Conservation (phyloP, 768 basidiomycete species). For the Termitomyces sp. region DNA sequence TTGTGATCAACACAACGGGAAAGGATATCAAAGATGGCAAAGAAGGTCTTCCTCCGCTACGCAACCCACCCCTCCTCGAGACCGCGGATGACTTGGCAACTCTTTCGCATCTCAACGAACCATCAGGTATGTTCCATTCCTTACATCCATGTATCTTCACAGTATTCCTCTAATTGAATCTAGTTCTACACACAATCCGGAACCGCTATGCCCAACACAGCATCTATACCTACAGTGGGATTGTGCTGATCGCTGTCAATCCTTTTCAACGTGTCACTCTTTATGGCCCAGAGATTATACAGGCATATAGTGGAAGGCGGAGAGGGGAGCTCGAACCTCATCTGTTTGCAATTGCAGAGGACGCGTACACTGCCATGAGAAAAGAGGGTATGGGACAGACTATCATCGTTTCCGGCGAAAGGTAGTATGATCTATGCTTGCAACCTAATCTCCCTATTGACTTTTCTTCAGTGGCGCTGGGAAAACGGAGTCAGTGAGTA, state of each 20-base stretch:
- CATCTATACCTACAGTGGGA: conserved; percentile 99
- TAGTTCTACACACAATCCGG: conserved; percentile 94
- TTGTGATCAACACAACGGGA: conserved; percentile 70
- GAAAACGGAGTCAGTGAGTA: conserved; percentile 89
- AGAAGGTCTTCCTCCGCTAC: conserved; percentile 83
- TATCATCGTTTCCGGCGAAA: conserved; percentile 98
- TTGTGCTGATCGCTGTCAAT: conserved; percentile 98
- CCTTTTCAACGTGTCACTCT: conserved; percentile 97
- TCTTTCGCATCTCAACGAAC: conserved; percentile 96
- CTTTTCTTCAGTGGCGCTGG: conserved; percentile 81
- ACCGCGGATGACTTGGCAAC: conserved; percentile 98
- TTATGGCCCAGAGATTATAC: conserved; percentile 96
- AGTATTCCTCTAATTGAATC: background rate
- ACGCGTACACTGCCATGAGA: conserved; percentile 97
- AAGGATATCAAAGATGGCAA: conserved; percentile 79
- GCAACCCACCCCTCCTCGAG: conserved; percentile 95
- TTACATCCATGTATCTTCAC: background rate
- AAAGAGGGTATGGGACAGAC: conserved; percentile 94
- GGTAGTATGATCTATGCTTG: conserved; percentile 44
- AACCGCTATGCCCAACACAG: conserved; percentile 96
- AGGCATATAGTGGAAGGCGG: conserved; percentile 89
- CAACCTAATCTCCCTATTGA: conserved; percentile 17
- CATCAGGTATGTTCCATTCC: conserved; percentile 63
- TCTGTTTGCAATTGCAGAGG: conserved; percentile 98
- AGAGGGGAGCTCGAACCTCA: conserved; percentile 97